Conservation (phyloP, 164 flowering plant species). For the Kalanchoe fedtschenkoi region DNA sequence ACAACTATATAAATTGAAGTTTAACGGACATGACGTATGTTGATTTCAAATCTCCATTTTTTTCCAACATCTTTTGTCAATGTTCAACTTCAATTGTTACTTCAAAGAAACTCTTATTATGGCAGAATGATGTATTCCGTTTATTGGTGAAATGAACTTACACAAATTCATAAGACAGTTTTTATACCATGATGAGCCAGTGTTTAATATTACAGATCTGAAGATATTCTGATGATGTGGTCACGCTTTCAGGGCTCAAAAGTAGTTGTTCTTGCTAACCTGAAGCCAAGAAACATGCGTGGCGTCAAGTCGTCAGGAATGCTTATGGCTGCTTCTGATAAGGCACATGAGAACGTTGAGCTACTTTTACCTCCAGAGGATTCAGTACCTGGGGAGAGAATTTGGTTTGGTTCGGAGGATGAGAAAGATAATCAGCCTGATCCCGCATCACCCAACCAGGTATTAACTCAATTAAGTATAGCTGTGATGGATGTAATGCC, state of each 20-base stretch:
- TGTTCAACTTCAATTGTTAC: too few species aligned
- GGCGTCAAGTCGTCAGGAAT: conserved; percentile 86
- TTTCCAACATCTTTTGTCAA: too few species aligned
- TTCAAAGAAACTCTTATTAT: too few species aligned
- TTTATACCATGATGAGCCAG: background rate
- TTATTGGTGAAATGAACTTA: too few species aligned
- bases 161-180: too few species aligned
- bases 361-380: conserved; percentile 80
- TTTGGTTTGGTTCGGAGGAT: conserved; percentile 75
- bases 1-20: too few species aligned
- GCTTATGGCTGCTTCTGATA: conserved; percentile 94
- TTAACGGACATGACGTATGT: background rate
- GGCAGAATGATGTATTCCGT: too few species aligned
- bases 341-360: conserved; percentile 83
- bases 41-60: too few species aligned
- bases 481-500: background rate
- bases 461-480: conserved; percentile 7
- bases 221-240: background rate
- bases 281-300: conserved; percentile 93
- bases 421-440: conserved; percentile 37
- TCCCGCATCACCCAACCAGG: conserved; percentile 80
- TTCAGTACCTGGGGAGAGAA: conserved; percentile 72
- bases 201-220: background rate
- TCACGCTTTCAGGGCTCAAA: conserved; percentile 28
- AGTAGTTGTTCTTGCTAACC: conserved; percentile 82